Base-by-base conservation (phyloP, 2,329 filamentous ascomycete genomes). In the Phaeosphaeria sp. region DNA sequence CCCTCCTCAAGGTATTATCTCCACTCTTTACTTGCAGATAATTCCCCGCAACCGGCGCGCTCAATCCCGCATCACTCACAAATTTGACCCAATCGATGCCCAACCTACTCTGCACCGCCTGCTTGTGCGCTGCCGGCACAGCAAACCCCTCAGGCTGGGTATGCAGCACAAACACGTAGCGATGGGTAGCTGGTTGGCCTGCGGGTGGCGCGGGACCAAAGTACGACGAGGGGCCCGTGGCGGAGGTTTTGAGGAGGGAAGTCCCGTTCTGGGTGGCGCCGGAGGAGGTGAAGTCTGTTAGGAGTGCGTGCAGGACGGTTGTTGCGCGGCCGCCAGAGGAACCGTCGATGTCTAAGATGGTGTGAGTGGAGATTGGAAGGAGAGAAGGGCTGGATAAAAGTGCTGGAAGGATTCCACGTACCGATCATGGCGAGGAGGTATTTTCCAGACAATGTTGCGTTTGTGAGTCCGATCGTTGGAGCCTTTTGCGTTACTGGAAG, bases 351-450 rank as follows among this genome's bases (percentile, higher is more conserved):
- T 60, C 60, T 62, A 27, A 27, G n/a, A 3, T 11, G 21, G 17
- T 20, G 39, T 46, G 13, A 27, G 46, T 25, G 27, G 43, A 13
- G 2, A 39, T 18, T 30, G 36, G 25, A 25, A 42, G 33, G 10
- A 30, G 9, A 36, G 11, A 36, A 1, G 52, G 54, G 33, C 51
- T 60, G 47, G 44, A 46, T 43, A 25, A 59, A 46, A 62, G 58
- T 23, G 60, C n/a, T 57, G 53, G 23, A 25, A 13, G 9, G n/a
- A 13, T 22, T 46, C 17, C 10, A 58, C 59, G 33, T 57, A 69
- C 70, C 71, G 22, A 74, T 72, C 66, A 74, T 72, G 1, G 66
- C 68, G 9, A 73, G 57, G 7, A 73, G 50, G 52, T 72, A 72
- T 43, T 68, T 73, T 23, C 69, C 71, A 13, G 63, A 57, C 22